phyloP scores from a whole-genome alignment of 106 monocot genomes.

The Chionographis japonica region DNA sequence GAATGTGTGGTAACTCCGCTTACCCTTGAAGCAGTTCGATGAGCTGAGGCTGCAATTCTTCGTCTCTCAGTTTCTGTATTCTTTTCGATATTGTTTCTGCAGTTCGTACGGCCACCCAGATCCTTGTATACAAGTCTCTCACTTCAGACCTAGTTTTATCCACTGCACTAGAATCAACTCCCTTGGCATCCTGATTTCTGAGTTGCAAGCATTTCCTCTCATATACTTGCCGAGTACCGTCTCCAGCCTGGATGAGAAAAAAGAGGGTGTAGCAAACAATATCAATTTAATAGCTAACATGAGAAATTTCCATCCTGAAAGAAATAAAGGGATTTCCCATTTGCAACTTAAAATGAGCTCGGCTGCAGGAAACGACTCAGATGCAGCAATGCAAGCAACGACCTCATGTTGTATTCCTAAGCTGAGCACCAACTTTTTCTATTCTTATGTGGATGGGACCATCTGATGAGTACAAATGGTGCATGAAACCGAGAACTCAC shows the following conservation, averaged over 20 bases:
- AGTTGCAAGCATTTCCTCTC: constrained; percentile 73
- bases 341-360: no score
- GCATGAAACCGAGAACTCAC: no score
- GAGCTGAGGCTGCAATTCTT: constrained; percentile 90
- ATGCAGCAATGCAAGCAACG: no score
- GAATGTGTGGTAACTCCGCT: not conserved
- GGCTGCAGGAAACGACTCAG: no score
- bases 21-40: constrained; percentile 93
- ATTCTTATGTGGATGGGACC: no score
- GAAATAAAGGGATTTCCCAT: no score
- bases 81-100: constrained; percentile 78
- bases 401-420: no score
- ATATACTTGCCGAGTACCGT: constrained; percentile 61
- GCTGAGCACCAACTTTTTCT: no score
- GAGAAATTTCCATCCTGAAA: no score
- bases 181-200: constrained; percentile 65
- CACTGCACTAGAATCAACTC: constrained; percentile 32
- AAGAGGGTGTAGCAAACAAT: no score
- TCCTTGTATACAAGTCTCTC: constrained; percentile 81
- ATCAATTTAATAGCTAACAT: no score
- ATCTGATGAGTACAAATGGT: no score
- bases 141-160: constrained; percentile 67
- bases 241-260: constrained; percentile 56
- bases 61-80: constrained; percentile 82
- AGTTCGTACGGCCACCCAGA: constrained; percentile 64